Evolutionary conservation across 805 yeast species (phyloP).

Genomic region (Wickerhamomyces hampshirensis): DNA sequence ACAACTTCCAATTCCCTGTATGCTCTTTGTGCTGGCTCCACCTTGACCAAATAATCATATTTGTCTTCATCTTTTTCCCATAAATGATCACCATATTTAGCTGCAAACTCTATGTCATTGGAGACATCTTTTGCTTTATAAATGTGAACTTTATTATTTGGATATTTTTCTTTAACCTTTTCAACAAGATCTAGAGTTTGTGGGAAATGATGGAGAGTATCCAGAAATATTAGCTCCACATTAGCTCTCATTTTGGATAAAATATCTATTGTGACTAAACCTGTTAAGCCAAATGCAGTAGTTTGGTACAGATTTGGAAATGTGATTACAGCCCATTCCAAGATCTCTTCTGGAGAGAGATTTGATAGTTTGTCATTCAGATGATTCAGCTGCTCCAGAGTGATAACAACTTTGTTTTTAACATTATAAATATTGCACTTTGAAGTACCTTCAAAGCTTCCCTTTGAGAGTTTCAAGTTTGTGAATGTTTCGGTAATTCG

Average conservation of each 20-base stretch:
- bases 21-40: constrained; percentile 87
- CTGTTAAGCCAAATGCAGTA: constrained; percentile 93
- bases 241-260: constrained; percentile 50
- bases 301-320: constrained; percentile 84
- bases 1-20: constrained; percentile 65
- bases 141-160: constrained; percentile 49
- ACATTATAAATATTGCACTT: constrained; percentile 17
- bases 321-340: constrained; percentile 79
- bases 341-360: constrained; percentile 60
- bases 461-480: not conserved
- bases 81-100: constrained; percentile 64
- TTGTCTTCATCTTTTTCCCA: constrained; percentile 81
- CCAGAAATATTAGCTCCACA: constrained; percentile 77
- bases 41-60: constrained; percentile 86
- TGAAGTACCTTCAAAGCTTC: too few relatives aligned
- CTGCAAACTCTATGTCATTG: constrained; percentile 59
- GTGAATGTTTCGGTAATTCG: too few relatives aligned
- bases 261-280: constrained; percentile 84
- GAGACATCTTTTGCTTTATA: constrained; percentile 59
- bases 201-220: constrained; percentile 91
- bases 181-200: constrained; percentile 78
- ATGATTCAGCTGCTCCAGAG: constrained; percentile 55
- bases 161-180: constrained; percentile 52
- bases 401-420: constrained; percentile 31
- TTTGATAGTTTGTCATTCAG: constrained; percentile 58